A percentile compares a stretch with the other conserved stretches of the same genome.
These are phyloP conservation scores for Ascochyta koolunga DNA, from an alignment of 2,329 filamentous ascomycete species.

Conservation along the genomic window DNA sequence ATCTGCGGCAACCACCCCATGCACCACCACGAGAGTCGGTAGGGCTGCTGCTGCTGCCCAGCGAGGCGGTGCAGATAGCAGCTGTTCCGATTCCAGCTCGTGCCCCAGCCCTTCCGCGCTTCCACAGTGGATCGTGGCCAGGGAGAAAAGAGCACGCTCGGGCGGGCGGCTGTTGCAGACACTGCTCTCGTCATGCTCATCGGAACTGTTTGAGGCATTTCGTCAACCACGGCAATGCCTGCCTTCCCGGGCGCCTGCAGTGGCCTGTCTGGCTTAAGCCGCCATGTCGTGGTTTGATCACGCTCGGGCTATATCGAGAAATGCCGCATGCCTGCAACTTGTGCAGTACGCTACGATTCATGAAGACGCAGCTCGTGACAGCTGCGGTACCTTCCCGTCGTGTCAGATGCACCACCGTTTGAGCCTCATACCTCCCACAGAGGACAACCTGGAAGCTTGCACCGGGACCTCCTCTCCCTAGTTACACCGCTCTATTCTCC, in stretches of 20 bases:
- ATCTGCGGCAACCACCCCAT: conserved; percentile 15
- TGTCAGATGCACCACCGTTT: conserved; percentile 11
- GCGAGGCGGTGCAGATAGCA: conserved; percentile 31
- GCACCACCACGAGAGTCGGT: conserved; percentile 23
- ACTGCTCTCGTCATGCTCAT: conserved; percentile 2
- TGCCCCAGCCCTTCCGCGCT: conserved; percentile 23
- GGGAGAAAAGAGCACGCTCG: conserved; percentile 26
- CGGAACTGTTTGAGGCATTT: conserved; percentile 31
- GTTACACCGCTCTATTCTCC: conserved; percentile 7
- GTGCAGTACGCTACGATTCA: conserved; percentile 11
- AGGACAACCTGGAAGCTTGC: neutral
- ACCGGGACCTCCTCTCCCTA: neutral
- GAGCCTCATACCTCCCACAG: conserved; percentile 7
- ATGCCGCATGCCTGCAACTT: conserved; percentile 10
- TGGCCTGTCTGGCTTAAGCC: conserved; percentile 16
- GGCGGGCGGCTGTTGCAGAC: conserved; percentile 29
- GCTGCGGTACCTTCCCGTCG: conserved; percentile 11
- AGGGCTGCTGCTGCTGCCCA: conserved; percentile 17
- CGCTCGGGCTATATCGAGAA: conserved; percentile 12
- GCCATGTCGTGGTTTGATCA: conserved; percentile 9
- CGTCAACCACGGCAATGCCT: conserved; percentile 3
- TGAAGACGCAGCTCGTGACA: conserved; percentile 17
- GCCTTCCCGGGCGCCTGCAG: neutral
- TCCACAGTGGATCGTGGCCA: conserved; percentile 18
- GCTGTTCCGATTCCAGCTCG: conserved; percentile 40